These are phyloP conservation scores for Russula sp. DNA, from an alignment of 768 basidiomycete species.

Conservation along the genomic window DNA sequence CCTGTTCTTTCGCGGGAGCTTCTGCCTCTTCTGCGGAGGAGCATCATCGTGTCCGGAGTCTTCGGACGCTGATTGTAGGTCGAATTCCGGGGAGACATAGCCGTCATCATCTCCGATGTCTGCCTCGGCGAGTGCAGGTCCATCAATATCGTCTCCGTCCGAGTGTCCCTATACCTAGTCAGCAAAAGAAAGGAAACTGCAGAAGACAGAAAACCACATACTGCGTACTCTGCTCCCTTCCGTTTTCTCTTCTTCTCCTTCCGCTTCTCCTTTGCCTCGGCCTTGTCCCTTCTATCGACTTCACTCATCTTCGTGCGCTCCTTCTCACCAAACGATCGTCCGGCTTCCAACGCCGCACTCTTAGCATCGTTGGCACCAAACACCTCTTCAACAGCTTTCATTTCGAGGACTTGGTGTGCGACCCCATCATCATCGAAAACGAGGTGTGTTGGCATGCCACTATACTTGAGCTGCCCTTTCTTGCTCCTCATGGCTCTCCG, in stretches of 20 bases:
- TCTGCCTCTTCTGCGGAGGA: slow-evolving; percentile 33
- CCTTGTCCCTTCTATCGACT: slow-evolving; percentile 71
- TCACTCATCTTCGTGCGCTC: slow-evolving; percentile 68
- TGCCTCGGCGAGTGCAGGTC: slow-evolving; percentile 34
- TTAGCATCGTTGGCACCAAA: slow-evolving; percentile 55
- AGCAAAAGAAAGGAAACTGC: not conserved
- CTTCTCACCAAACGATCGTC: slow-evolving; percentile 61
- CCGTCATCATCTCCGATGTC: slow-evolving; percentile 53
- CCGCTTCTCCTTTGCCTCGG: slow-evolving; percentile 81
- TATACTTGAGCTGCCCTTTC: slow-evolving; percentile 57
- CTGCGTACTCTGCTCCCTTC: slow-evolving; percentile 61
- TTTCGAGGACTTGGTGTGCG: slow-evolving; percentile 77
- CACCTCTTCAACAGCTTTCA: slow-evolving; percentile 65
- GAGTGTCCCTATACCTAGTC: slow-evolving; percentile 16
- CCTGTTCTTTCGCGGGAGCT: slow-evolving; percentile 20
- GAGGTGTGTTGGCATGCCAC: slow-evolving; percentile 62
- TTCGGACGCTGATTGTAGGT: slow-evolving; percentile 38
- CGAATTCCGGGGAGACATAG: slow-evolving; percentile 67
- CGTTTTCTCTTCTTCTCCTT: slow-evolving; percentile 88
- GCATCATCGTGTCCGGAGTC: slow-evolving; percentile 30
- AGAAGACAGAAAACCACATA: slow-evolving; percentile 12
- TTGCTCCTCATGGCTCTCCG: slow-evolving; percentile 68
- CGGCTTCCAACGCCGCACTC: slow-evolving; percentile 55
- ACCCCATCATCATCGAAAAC: slow-evolving; percentile 88
- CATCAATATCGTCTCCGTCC: slow-evolving; percentile 27